phyloP scores from a whole-genome alignment of 495 filamentous ascomycete genomes.

The Penicillium odoratum region DNA sequence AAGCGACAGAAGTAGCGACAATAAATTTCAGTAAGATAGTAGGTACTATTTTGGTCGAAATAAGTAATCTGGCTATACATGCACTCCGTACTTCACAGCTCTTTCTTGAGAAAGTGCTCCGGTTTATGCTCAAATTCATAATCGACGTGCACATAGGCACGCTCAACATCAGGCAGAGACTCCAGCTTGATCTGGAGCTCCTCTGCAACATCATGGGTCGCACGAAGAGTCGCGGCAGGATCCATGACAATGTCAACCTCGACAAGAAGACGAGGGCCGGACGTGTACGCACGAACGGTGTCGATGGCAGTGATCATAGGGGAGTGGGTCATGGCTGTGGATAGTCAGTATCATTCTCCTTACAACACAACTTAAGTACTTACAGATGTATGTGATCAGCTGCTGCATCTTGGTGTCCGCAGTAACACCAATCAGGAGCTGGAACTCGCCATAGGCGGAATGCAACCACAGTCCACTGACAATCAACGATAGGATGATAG shows the following conservation, averaged over 20 bases:
- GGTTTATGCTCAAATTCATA: conserved; percentile 98
- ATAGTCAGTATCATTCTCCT: conserved; percentile 4
- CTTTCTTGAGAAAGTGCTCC: conserved; percentile 67
- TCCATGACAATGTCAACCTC: conserved; percentile 92
- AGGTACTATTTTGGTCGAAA: too few species aligned
- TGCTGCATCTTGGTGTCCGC: conserved; percentile 85
- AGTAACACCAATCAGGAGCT: conserved; percentile 84
- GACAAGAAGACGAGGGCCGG: conserved; percentile 83
- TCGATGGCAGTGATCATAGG: conserved; percentile 80
- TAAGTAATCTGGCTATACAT: too few species aligned
- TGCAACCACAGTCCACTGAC: conserved; percentile 78
- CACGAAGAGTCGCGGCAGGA: conserved; percentile 61
- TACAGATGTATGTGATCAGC: conserved; percentile 93
- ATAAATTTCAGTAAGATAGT: too few species aligned
- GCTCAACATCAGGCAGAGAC: conserved; percentile 85
- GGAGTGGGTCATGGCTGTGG: conserved; percentile 79
- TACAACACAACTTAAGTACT: conserved; percentile 18
- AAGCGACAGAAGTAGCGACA: too few species aligned
- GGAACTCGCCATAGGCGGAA: conserved; percentile 86
- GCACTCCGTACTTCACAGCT: conserved; percentile 37
- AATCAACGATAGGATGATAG: conserved; percentile 75
- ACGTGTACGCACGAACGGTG: conserved; percentile 91
- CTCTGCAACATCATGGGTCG: conserved; percentile 92
- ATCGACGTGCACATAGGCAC: conserved; percentile 96
- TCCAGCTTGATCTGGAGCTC: conserved; percentile 94